Base-by-base conservation (phyloP, 129 eudicot genomes). In the Silybum marianum region DNA sequence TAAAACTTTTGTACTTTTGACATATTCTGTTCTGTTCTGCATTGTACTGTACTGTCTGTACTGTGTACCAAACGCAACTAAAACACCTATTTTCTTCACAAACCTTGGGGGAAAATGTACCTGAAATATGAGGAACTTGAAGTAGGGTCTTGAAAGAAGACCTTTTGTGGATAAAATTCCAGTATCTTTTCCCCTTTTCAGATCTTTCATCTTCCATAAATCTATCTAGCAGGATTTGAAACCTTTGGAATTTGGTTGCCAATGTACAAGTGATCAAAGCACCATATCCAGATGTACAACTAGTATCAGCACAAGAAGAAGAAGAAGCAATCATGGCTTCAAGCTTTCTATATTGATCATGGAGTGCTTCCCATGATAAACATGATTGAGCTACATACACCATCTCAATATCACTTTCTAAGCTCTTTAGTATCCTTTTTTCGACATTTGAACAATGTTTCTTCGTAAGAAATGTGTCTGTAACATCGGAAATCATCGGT, bases 331-430 rank as follows among this genome's bases (percentile, higher is more conserved):
- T 16, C 28, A 75, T 86, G 54, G 73, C 65, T 74, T 89, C 84
- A 72, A 89, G 90, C 77, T 86, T 91, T 71, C 39, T 40, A 79
- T 91, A 84, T 72, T 89, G 89, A 70, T 89, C 72, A 80, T 86
- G 73, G 7, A 91, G 89, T 74, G 90, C 90, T 71, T 91, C 97
- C 97, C 97, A 91, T 60, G 85, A 89, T 75, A 91, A 80, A 86
- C 97, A 91, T 66, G 83, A 25, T 76, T 91, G 90, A 78, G 97
- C 90, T 26, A 91, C 93, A 88, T 86, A 86, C 54, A 88, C 88
- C 93, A 88, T 79, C 84, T 89, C 93, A 21, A 89, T 71, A 58
- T 91, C 97, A 84, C 83, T 69, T 71, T 89, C 89, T 46, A 91
- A 75, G 78, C 92, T 91, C 78, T 71, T 80, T 28, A 88, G 0